Base-by-base conservation (phyloP, 2,329 filamentous ascomycete genomes). In the Aspergillus oerlinghausenensis region DNA sequence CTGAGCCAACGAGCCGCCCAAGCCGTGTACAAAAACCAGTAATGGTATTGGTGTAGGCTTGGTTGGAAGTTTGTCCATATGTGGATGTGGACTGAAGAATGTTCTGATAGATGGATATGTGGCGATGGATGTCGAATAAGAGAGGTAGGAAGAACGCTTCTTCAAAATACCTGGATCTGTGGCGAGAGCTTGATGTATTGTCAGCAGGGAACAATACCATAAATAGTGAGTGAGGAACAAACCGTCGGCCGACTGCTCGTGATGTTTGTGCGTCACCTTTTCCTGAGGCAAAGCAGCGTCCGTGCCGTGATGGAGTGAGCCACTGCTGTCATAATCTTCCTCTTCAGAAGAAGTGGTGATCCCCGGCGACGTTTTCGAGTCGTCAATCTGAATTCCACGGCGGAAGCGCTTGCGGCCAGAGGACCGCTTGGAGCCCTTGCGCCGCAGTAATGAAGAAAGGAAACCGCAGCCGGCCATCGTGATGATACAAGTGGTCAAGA, bases 1-100 rank as follows among this genome's bases (percentile, higher is more conserved):
- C 69, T 97, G 94, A 10, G 91, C 88, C 25, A 92, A 83, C 0
- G 90, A 96, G 50, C 94, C 94, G n/a, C 93, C 94, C 9, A 97
- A 81, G 1, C 94, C 94, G 68, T 97, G 94, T 56, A 97, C 81
- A 69, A 95, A 96, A 47, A 97, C 92, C 3, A 97, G 77, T 9
- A 99, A 77, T 1, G 94, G 94, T 10, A 97, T 76, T 0, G 89
- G 87, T 0, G 83, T 81, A 1, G 90, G 89, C 59, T 86, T 81
- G 45, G 79, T 82, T 2, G 90, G 91, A 3, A 97, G 81, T 71
- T 94, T 89, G 58, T 87, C 84, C n/a, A 87, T 85, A 68, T 97
- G 91, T 21, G 86, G 83, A 74, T 97, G 94, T 54, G 84, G 84
- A 55, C 88, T 84, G 75, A 88, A 92, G 73, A 97, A 97, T 47